Percentiles rank a stretch among this genome's conserved stretches.
Evolutionary conservation across 495 filamentous ascomycete genomes (phyloP).

Genomic region (Pyrenula massariospora): DNA sequence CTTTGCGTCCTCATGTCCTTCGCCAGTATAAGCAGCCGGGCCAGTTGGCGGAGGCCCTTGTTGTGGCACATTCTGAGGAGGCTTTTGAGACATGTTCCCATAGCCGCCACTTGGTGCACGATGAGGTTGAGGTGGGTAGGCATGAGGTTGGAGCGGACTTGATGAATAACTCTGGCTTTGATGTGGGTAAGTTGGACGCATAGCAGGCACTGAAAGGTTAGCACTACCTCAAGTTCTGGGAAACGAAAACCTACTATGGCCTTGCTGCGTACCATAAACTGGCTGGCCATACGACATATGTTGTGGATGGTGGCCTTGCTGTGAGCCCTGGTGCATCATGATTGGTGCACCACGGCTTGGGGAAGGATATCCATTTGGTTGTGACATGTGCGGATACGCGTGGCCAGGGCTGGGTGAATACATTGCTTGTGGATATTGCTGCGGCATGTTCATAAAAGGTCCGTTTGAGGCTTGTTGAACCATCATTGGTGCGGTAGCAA

Average conservation of each 20-base stretch:
- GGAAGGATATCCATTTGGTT: constrained; percentile 69
- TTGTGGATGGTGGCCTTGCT: constrained; percentile 53
- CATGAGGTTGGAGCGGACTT: constrained; percentile 54
- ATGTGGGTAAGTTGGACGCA: constrained; percentile 45
- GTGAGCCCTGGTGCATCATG: constrained; percentile 76
- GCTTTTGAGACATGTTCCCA: constrained; percentile 38
- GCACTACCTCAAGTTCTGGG: constrained; percentile 11
- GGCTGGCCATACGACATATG: constrained; percentile 59
- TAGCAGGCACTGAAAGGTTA: constrained; percentile 40
- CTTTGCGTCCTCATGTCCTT: background rate
- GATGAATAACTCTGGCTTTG: constrained; percentile 50
- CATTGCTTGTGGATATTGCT: constrained; percentile 57
- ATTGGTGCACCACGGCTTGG: constrained; percentile 66
- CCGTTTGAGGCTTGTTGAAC: constrained; percentile 58
- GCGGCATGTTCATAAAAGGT: constrained; percentile 39
- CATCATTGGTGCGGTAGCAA: constrained; percentile 62
- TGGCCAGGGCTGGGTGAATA: constrained; percentile 58
- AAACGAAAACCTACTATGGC: constrained; percentile 48
- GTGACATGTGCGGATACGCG: constrained; percentile 54
- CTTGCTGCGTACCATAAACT: constrained; percentile 50
- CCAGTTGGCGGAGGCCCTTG: background rate
- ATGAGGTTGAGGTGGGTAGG: constrained; percentile 50
- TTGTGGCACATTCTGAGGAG: constrained; percentile 19
- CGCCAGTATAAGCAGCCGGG: background rate
- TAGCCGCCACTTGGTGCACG: constrained; percentile 48